Conservation (phyloP, 1,284 basidiomycete genomes). For the Ceratorhiza oryzae-sativae region DNA sequence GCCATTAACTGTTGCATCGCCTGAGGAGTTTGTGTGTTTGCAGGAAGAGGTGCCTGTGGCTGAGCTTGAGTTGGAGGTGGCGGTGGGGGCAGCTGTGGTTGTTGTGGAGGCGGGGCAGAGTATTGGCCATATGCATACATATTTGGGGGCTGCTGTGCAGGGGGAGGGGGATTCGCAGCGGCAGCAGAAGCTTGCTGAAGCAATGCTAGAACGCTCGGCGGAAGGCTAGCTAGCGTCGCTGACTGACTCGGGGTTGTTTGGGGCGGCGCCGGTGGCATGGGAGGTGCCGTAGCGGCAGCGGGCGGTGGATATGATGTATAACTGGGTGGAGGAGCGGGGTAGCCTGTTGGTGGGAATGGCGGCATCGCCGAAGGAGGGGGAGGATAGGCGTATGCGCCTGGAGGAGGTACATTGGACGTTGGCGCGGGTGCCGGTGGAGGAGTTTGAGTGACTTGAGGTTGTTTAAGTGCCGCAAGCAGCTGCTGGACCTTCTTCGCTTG, state of each 20-base stretch:
- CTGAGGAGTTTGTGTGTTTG: conserved; percentile 19
- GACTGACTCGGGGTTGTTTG: conserved; percentile 33
- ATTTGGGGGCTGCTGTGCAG: conserved; percentile 39
- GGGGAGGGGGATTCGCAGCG: conserved; percentile 53
- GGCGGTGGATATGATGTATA: conserved; percentile 41
- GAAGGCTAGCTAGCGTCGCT: conserved; percentile 55
- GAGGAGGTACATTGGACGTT: conserved; percentile 9
- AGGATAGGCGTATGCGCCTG: conserved; percentile 34
- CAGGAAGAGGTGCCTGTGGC: conserved; percentile 23
- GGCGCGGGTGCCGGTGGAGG: conserved; percentile 57
- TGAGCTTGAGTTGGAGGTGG: conserved; percentile 8
- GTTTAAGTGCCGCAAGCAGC: conserved; percentile 40
- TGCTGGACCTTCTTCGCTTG: conserved; percentile 84
- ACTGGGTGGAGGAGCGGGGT: conserved; percentile 32
- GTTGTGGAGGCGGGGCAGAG: conserved; percentile 6
- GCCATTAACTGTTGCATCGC: conserved; percentile 43
- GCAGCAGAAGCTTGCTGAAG: conserved; percentile 58
- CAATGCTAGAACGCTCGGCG: conserved; percentile 69
- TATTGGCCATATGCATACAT: conserved; percentile 26
- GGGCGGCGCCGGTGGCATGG: conserved; percentile 48
- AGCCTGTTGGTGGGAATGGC: conserved; percentile 35
- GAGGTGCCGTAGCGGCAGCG: conserved; percentile 10
- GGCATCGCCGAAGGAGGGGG: conserved; percentile 26
- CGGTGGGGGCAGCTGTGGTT: conserved; percentile 9
- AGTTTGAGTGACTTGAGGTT: conserved; percentile 69